Evolutionary conservation across 2,329 filamentous ascomycete genomes (phyloP).

Genomic region (Huntiella decipiens): DNA sequence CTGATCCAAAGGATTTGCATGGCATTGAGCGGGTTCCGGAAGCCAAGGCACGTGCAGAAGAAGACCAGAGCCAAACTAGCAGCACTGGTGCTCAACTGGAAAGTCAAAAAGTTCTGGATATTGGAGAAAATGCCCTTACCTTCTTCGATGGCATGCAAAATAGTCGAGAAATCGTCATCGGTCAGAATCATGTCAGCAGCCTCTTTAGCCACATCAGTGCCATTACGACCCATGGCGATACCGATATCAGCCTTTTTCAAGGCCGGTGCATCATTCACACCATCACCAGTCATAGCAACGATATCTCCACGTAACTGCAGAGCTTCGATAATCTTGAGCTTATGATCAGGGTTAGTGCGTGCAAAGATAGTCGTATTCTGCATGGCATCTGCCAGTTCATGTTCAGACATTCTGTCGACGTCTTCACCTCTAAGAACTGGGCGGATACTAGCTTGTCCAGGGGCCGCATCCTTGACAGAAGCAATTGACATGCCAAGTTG

Average conservation of each 20-base stretch:
- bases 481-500: constrained; percentile 86
- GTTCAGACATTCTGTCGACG: constrained; percentile 77
- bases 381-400: constrained; percentile 69
- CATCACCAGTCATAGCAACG: constrained; percentile 96
- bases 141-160: constrained; percentile 89
- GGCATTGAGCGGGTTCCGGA: constrained; percentile 88
- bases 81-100: constrained; percentile 92
- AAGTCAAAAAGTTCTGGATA: constrained; percentile 97
- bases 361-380: constrained; percentile 86
- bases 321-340: constrained; percentile 87
- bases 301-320: constrained; percentile 87
- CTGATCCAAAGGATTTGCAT: constrained; percentile 99
- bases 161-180: constrained; percentile 78
- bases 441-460: constrained; percentile 39
- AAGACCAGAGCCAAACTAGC: constrained; percentile 82
- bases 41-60: constrained; percentile 78
- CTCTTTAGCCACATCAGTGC: constrained; percentile 94
- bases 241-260: constrained; percentile 96
- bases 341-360: constrained; percentile 89
- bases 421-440: constrained; percentile 76
- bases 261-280: constrained; percentile 92
- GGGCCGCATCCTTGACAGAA: constrained; percentile 27
- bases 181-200: constrained; percentile 86
- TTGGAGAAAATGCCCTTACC: constrained; percentile 99
- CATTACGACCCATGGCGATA: constrained; percentile 86